Base-by-base conservation (phyloP, 2,329 filamentous ascomycete species). In the Metarhizium sp. region DNA sequence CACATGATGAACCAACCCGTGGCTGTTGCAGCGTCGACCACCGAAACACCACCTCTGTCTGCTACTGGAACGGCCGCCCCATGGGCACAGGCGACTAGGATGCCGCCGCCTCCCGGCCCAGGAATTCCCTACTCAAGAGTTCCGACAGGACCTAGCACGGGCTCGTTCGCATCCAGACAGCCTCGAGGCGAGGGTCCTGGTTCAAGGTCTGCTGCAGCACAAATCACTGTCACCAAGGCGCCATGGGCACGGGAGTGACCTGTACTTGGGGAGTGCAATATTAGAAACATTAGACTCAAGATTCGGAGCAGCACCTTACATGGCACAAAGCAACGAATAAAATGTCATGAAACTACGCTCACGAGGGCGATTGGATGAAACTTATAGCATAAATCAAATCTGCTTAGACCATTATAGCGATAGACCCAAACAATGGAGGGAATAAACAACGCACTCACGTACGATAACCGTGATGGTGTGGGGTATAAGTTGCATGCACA, bases 1-100 rank as follows among this genome's bases (percentile, higher is more conserved):
- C 85, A 89, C 67, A 75, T 82, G 65, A 70, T 72, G 18, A 83
- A 76, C 61, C 82, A 85, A 59, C 79, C 81, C 18, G 29, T 45
- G 32, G 14, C 48, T 16, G 14, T 49, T 13, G 25, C 29, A 13
- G 46, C 54, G 34, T 32, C 50, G 30, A 47, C 30, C 5, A 32
- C 51, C 10, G 8, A 18, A 32, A 20, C 51, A 10, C n/a, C 29
- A 25, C 43, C 52, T 8, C 61, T 62, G 2, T 55, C 64, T 20
- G 55, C 55, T n/a, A 55, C 61, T 3, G 72, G 73, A 11, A 76
- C 71, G 8, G 67, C 71, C 20, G 75, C 74, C 1, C 74, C 76
- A 0, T 78, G 76, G 76, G 69, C 73, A 2, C 67, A 72, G 50
- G 67, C 70, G 20, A 67, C 71, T 40, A 67, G 66, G 40, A 75